phyloP scores from a whole-genome alignment of 768 basidiomycete genomes.

The Trametes villosa region DNA sequence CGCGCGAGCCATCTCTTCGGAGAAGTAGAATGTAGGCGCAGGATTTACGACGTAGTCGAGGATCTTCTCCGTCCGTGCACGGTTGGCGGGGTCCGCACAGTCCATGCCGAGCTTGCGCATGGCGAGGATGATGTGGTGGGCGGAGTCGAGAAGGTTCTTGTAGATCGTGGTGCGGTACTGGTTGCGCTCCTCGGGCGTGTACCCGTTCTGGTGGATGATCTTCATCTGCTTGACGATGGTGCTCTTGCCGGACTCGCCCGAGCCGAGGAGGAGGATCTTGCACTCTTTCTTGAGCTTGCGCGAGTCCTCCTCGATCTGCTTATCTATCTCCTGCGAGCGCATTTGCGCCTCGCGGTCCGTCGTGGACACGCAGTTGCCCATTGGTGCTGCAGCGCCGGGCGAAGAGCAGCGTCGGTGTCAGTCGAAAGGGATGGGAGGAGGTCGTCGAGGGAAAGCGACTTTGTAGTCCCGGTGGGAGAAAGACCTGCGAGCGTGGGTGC shows the following conservation, averaged over 20 bases:
- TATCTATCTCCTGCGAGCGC: conserved; percentile 78
- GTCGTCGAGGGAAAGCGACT: conserved; percentile 13
- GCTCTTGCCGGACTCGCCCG: conserved; percentile 93
- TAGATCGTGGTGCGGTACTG: conserved; percentile 80
- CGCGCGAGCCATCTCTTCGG: conserved; percentile 68
- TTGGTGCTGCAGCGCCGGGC: conserved; percentile 33
- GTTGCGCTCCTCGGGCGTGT: conserved; percentile 75
- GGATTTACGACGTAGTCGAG: conserved; percentile 59
- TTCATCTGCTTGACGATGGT: conserved; percentile 99
- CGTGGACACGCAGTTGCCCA: conserved; percentile 74
- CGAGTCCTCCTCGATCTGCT: conserved; percentile 83
- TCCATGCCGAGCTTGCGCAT: conserved; percentile 88
- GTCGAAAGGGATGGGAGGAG: conserved; percentile 1
- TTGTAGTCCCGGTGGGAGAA: conserved; percentile 11
- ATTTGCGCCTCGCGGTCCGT: conserved; percentile 61
- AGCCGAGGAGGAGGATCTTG: conserved; percentile 92
- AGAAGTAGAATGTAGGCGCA: conserved; percentile 50
- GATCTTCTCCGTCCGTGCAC: conserved; percentile 64
- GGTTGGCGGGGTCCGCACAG: conserved; percentile 67
- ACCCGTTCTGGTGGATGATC: conserved; percentile 95
- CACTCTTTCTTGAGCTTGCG: conserved; percentile 84
- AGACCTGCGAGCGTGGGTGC: not conserved
- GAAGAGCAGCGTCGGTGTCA: not conserved
- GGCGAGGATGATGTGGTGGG: conserved; percentile 81
- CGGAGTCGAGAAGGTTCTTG: conserved; percentile 87